Evolutionary conservation across 345 rosid species (phyloP).

Genomic region (Draba incana): DNA sequence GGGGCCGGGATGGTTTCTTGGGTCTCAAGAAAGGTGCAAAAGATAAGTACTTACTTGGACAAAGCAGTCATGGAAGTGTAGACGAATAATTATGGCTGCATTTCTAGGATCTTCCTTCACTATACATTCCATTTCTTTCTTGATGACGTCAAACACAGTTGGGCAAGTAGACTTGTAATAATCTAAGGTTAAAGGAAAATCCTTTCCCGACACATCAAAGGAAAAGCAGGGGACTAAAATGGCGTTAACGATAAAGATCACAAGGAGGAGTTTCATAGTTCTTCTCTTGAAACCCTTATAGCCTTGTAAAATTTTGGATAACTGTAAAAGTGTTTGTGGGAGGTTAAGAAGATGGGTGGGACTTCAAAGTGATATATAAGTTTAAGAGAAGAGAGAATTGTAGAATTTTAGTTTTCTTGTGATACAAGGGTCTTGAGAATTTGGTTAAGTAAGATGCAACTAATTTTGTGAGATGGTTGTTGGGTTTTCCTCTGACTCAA

Average conservation of each 20-base stretch:
- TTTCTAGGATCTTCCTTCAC: slow-evolving; percentile 82
- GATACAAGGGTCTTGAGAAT: slow-evolving; percentile 28
- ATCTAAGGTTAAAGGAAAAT: slow-evolving; percentile 62
- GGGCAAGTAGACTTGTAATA: slow-evolving; percentile 80
- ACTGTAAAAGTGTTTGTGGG: slow-evolving; percentile 8
- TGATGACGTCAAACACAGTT: slow-evolving; percentile 58
- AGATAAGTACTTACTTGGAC: slow-evolving; percentile 59
- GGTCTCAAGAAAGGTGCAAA: slow-evolving; percentile 4
- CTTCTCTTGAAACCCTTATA: slow-evolving; percentile 23
- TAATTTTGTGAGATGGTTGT: slow-evolving; percentile 43
- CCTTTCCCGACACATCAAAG: slow-evolving; percentile 37
- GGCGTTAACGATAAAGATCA: slow-evolving; percentile 38
- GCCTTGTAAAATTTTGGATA: background rate
- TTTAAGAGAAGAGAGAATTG: slow-evolving; percentile 19
- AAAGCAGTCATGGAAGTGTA: slow-evolving; percentile 94
- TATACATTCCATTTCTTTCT: slow-evolving; percentile 88
- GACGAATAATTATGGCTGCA: slow-evolving; percentile 67
- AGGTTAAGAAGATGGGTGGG: slow-evolving; percentile 24
- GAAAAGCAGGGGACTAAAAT: slow-evolving; percentile 31
- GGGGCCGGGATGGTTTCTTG: background rate
- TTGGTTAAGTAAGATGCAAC: slow-evolving; percentile 46
- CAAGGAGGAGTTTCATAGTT: slow-evolving; percentile 34
- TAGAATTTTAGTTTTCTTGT: slow-evolving; percentile 39
- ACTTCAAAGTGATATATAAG: slow-evolving; percentile 36
- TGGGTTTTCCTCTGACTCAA: slow-evolving; percentile 39